Conservation (phyloP, 257 asterid genomes). For the Solanum verrucosum region DNA sequence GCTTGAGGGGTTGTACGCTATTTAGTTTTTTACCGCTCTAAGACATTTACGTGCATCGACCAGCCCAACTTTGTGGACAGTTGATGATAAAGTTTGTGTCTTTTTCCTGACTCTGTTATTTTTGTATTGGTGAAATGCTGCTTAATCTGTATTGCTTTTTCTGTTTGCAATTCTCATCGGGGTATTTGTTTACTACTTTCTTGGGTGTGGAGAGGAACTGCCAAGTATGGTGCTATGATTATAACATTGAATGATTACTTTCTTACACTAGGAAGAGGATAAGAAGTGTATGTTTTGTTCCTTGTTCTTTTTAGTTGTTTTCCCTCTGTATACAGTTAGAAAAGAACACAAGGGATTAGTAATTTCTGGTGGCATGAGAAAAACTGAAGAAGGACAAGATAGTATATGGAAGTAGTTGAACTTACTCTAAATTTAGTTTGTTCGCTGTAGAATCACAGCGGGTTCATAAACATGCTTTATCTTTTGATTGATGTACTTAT, state of each 20-base stretch:
- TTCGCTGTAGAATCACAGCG: background rate
- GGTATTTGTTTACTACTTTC: background rate
- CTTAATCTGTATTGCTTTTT: background rate
- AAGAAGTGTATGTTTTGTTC: background rate
- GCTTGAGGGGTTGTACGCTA: background rate
- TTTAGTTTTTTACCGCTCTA: background rate
- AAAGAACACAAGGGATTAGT: background rate
- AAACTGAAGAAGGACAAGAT: background rate
- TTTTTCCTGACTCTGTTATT: background rate
- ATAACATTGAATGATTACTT: background rate
- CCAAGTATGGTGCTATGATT: background rate
- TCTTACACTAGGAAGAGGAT: background rate
- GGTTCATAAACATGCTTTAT: background rate
- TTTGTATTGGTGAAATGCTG: background rate
- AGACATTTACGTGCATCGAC: background rate
- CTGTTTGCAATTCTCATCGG: background rate
- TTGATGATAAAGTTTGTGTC: background rate
- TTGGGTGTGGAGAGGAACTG: background rate
- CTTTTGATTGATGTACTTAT: background rate
- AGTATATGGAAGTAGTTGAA: background rate
- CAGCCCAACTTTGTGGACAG: background rate
- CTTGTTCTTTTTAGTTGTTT: background rate
- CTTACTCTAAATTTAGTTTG: background rate
- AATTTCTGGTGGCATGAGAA: background rate
- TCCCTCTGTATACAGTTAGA: background rate